Evolutionary conservation across 352 stramenopile species (phyloP), one percentile per base, ranked within the genome.

Genomic region (Globisporangium mamillatum): DNA sequence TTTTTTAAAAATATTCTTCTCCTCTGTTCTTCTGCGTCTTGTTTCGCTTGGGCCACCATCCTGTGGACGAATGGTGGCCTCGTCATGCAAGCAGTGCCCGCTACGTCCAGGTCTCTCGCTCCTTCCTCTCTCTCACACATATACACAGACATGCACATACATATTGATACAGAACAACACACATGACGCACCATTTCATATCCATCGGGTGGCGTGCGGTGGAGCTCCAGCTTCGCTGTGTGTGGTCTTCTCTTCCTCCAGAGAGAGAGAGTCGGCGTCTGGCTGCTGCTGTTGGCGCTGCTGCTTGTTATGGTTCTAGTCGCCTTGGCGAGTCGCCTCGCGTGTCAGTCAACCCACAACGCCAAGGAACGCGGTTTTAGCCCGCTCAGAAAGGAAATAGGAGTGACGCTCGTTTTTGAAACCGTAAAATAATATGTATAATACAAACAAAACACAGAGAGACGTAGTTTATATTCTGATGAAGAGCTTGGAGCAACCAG

Each of bases 221-320:
- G 67, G 58, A 67, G 74, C 76, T 71, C 74, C 78, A 86, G 78
- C 70, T 86, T 86, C 74, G 76, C 66, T 70, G 65, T 46, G 58
- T 58, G 62, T 10, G 58, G 58, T 41, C 27, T 52, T 44, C 27
- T 58, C 63, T 52, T 56, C 29, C 34, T 36, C 34, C 50, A 29
- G 27, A 62, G 18, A 48, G 53, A 34, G 25, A n/a, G 38, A 46
- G 36, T 32, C 36, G 58, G 58, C 58, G 55, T 60, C 55, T 60
- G 46, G 14, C 41, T 50, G 44, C 44, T 52, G 41, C 41, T 48
- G 10, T 22, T 25, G 20, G 18, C 18, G 10, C 12, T 24, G 20
- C 20, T 54, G 55, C 55, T 44, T 6, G 12, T 32, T 38, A 12
- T 36, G 32, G 32, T 9, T 10, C 1, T 24, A 1, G 54, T 44